Conservation (phyloP, 768 basidiomycete genomes). For the Boletus pseudo-olivaceus region DNA sequence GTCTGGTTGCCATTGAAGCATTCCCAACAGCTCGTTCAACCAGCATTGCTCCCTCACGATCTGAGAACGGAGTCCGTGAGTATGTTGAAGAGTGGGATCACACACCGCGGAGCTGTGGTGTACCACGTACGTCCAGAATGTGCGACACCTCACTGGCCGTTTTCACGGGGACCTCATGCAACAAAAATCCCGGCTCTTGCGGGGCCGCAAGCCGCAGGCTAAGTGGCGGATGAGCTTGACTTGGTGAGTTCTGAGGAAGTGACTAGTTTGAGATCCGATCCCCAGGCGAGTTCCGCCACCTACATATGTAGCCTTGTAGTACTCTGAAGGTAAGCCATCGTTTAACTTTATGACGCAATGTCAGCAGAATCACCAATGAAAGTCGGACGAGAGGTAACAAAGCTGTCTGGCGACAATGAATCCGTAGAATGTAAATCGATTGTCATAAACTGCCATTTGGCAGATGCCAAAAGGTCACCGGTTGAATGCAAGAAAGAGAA, state of each 20-base stretch:
- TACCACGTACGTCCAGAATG: slow-evolving; percentile 59
- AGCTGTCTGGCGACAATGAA: background rate
- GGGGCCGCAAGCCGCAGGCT: slow-evolving; percentile 63
- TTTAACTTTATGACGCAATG: slow-evolving; percentile 46
- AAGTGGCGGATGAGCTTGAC: slow-evolving; percentile 63
- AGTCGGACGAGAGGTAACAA: background rate
- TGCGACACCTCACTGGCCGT: slow-evolving; percentile 73
- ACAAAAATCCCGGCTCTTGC: slow-evolving; percentile 71
- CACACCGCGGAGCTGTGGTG: background rate
- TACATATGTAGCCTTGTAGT: slow-evolving; percentile 69
- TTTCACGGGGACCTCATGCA: slow-evolving; percentile 68
- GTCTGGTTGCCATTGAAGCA: slow-evolving; percentile 63
- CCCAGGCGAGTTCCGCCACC: slow-evolving; percentile 22
- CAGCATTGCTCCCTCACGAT: slow-evolving; percentile 80
- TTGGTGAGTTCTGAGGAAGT: slow-evolving; percentile 55
- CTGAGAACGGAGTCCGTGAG: background rate
- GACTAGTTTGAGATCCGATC: slow-evolving; percentile 1
- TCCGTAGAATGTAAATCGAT: background rate
- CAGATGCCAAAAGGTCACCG: background rate
- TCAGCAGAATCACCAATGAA: slow-evolving; percentile 9
- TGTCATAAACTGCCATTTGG: background rate
- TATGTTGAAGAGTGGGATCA: background rate
- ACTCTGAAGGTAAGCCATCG: slow-evolving; percentile 48
- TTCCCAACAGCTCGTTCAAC: slow-evolving; percentile 68
- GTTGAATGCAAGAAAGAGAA: background rate